Conservation (phyloP, 2,329 filamentous ascomycete genomes). For the Penicillium corylophilum region DNA sequence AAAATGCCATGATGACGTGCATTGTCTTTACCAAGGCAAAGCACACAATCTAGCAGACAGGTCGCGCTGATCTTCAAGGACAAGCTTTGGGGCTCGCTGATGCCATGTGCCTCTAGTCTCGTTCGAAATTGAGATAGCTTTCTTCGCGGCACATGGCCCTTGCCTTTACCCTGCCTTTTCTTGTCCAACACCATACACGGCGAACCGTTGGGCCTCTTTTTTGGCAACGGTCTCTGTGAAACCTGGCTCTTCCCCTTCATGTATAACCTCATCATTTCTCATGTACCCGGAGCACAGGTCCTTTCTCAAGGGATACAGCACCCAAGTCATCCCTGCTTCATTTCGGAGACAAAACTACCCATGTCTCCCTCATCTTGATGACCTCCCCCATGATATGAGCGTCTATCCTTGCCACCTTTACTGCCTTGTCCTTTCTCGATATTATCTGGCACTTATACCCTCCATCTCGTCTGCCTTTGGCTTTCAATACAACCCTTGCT, state of each 20-base stretch:
- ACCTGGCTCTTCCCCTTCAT: slow-evolving; percentile 1
- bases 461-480: slow-evolving; percentile 3
- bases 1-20: neutral
- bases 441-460: slow-evolving; percentile 19
- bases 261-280: neutral
- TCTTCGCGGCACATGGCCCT: neutral
- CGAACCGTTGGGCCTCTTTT: neutral
- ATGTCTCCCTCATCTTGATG: neutral
- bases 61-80: neutral
- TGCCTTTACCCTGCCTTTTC: neutral
- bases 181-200: slow-evolving; percentile 3
- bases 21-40: neutral
- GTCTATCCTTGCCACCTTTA: neutral
- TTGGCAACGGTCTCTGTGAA: neutral
- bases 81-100: neutral
- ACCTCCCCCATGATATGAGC: neutral
- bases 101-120: neutral
- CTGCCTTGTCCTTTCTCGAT: neutral
- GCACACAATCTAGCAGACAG: neutral
- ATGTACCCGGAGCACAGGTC: neutral
- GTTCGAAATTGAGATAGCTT: slow-evolving; percentile 1
- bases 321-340: neutral
- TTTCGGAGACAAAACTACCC: neutral
- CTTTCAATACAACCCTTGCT: slow-evolving; percentile 2
- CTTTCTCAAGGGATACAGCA: neutral